Evolutionary conservation across 2,329 filamentous ascomycete genomes (phyloP), one percentile per base, ranked within the genome.

Genomic region (Fusarium sp.): DNA sequence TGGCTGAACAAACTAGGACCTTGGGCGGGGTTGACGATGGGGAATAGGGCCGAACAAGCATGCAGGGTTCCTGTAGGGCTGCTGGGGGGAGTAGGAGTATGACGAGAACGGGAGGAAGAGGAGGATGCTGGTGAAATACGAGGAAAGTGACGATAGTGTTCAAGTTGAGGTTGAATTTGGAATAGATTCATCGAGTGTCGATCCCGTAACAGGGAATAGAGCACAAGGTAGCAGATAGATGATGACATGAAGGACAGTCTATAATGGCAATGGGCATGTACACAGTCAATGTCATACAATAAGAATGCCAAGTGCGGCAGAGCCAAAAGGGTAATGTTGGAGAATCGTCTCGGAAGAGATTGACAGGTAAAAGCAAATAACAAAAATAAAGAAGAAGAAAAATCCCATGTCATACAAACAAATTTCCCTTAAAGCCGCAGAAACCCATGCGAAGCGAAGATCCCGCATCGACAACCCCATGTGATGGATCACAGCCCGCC

Each of bases 1-100:
- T 65, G 42, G 60, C 63, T 63, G 68, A 60, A 35, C 59, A 57
- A 35, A 42, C 63, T 60, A 59, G 71, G 54, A 20, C 22, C 27
- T 8, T 60, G 42, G 50, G 54, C 50, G 71, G 70, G 65, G 42
- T 69, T 57, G 42, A n/a, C 20, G 35, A 62, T 52, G 42, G 62
- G 38, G 50, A 73, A 59, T 69, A 74, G 68, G 71, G 65, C 72
- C 71, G 69, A 74, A 63, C 20, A 33, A 62, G 47, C n/a, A 20
- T 40, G 50, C 65, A 52, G 47, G 47, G 47, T 31, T 52, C 60
- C 27, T 63, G 68, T 69, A 66, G 62, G 68, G 71, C 68, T 74
- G 58, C 45, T 7, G 45, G 45, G 45, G 45, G 45, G 45, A 50
- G 45, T 50, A 57, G 16, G 71, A 65, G 20, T n/a, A 52, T 65